These are phyloP conservation scores for Cyberlindnera euphorbiae DNA, from an alignment of 805 yeast species.

Conservation along the genomic window DNA sequence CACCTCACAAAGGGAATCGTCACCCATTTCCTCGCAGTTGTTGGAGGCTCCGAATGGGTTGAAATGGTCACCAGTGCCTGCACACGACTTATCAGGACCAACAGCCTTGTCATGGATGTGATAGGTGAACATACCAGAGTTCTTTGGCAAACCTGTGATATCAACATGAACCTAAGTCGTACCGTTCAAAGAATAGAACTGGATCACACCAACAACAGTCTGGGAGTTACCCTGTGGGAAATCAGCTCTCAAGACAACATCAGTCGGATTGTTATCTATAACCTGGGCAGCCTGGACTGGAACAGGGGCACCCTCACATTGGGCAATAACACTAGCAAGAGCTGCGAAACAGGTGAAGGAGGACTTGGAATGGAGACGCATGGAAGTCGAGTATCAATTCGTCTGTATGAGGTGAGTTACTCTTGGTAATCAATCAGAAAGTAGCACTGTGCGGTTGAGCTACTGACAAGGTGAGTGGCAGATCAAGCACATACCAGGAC, in stretches of 20 bases:
- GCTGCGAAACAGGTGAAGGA: no score
- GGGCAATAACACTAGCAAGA: no score
- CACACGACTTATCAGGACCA: constrained; percentile 48
- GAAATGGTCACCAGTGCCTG: constrained; percentile 50
- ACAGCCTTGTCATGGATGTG: constrained; percentile 61
- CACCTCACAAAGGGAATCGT: constrained; percentile 58
- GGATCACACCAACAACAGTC: constrained; percentile 47
- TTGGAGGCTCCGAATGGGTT: constrained; percentile 58
- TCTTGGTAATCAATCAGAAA: no score
- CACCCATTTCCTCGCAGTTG: constrained; percentile 44
- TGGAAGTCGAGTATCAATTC: no score
- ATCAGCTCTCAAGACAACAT: constrained; percentile 28
- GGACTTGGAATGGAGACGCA: no score
- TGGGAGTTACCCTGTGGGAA: constrained; percentile 28
- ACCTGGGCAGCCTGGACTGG: no score
- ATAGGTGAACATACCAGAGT: constrained; percentile 64
- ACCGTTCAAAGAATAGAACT: constrained; percentile 56
- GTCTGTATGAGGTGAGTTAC: no score
- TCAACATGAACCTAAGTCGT: constrained; percentile 64
- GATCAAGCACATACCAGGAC: no score
- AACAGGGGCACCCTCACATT: no score
- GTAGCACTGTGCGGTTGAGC: no score
- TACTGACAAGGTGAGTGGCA: no score
- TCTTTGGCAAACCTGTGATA: constrained; percentile 61
- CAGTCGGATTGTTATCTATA: constrained; percentile 16